phyloP scores from a whole-genome alignment of 1,284 basidiomycete genomes.

The Vanrija humicola region DNA sequence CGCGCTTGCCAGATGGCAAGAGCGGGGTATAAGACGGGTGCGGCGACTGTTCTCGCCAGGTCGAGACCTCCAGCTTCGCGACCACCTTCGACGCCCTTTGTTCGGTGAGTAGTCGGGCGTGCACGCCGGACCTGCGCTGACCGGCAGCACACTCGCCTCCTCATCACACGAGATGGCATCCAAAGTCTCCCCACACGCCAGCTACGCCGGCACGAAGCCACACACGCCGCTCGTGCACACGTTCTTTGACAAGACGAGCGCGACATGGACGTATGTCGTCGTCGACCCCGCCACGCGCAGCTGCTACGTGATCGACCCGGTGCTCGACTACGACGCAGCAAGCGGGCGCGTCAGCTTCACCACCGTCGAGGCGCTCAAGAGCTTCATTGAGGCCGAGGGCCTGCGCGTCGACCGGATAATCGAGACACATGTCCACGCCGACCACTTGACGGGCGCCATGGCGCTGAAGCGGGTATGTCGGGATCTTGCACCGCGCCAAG shows the following conservation, averaged over 20 bases:
- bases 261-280: slow-evolving; percentile 35
- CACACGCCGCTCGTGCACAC: slow-evolving; percentile 24
- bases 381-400: slow-evolving; percentile 18
- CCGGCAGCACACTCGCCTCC: no score
- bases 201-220: not conserved
- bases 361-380: slow-evolving; percentile 20
- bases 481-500: no score
- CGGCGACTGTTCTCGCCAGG: no score
- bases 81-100: no score
- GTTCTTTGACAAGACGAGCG: slow-evolving; percentile 29
- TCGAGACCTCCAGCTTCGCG: no score
- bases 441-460: slow-evolving; percentile 24
- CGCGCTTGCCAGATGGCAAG: no score
- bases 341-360: slow-evolving; percentile 19
- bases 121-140: no score
- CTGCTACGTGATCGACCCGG: slow-evolving; percentile 33
- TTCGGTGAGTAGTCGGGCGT: no score
- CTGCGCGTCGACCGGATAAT: slow-evolving; percentile 22
- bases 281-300: slow-evolving; percentile 17
- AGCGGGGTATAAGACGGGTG: no score
- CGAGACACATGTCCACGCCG: slow-evolving; percentile 32
- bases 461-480: slow-evolving; percentile 8
- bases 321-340: slow-evolving; percentile 30
- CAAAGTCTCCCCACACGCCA: not conserved
- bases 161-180: no score